Conservation (phyloP, 1,284 basidiomycete species). For the Cryptococcus hybrid region DNA sequence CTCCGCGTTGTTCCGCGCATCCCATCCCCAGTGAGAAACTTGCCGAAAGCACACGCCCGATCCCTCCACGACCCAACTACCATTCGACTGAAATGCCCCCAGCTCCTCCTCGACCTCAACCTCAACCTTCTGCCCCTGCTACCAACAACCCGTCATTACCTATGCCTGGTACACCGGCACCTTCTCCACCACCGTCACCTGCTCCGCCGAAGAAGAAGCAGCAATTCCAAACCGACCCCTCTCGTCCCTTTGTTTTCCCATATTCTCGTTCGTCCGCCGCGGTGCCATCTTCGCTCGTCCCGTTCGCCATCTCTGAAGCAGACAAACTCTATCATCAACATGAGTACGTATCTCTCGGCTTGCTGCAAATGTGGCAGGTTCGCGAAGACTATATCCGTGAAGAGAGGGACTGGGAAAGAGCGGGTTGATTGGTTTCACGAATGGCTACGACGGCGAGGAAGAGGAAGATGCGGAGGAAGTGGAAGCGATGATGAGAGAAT, state of each 20-base stretch:
- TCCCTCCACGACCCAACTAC: conserved; percentile 88
- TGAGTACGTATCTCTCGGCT: conserved; percentile 82
- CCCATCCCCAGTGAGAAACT: conserved; percentile 59
- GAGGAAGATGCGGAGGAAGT: conserved; percentile 45
- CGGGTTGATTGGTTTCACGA: conserved; percentile 59
- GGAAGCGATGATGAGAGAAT: conserved; percentile 60
- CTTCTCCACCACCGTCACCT: conserved; percentile 76
- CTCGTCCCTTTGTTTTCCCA: conserved; percentile 90
- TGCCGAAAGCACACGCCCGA: conserved; percentile 86
- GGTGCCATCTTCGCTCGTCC: conserved; percentile 60
- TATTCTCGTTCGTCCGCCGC: conserved; percentile 63
- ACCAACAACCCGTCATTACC: conserved; percentile 16
- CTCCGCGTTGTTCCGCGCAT: conserved; percentile 53
- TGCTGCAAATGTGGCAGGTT: conserved; percentile 93
- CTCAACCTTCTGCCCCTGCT: neutral
- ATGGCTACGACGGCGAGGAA: conserved; percentile 25
- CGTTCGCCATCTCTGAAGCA: conserved; percentile 94
- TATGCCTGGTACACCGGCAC: conserved; percentile 77
- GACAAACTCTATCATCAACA: conserved; percentile 86
- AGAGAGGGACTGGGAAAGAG: conserved; percentile 74
- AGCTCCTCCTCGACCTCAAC: conserved; percentile 20
- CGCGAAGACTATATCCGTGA: conserved; percentile 91
- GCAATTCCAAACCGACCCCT: conserved; percentile 98
- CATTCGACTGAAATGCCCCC: conserved; percentile 54
- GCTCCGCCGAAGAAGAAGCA: conserved; percentile 81